Conservation (phyloP, 345 rosid genomes). For the Hibiscus mutabilis region DNA sequence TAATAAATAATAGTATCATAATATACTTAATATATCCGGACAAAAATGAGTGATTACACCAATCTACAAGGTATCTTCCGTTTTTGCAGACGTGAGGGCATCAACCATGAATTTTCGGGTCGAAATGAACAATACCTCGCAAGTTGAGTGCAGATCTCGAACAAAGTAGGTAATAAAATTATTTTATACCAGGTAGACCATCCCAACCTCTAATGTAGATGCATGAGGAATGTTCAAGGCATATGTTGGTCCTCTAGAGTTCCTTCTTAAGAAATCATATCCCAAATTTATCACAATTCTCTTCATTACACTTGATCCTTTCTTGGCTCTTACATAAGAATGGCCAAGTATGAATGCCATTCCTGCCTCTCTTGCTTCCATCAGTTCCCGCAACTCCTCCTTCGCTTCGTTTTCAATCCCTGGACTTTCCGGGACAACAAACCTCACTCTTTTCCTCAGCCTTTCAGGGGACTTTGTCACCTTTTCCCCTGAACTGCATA, state of each 20-base stretch:
- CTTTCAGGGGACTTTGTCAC: constrained; percentile 25
- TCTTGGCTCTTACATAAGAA: constrained; percentile 37
- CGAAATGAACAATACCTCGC: no score
- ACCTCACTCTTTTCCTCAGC: constrained; percentile 61
- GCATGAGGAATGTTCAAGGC: constrained; percentile 72
- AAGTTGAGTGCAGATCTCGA: neutral
- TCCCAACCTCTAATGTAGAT: constrained; percentile 89
- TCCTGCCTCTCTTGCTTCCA: constrained; percentile 82
- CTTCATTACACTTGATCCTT: constrained; percentile 79
- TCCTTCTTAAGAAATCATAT: constrained; percentile 85
- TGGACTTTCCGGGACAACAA: constrained; percentile 60
- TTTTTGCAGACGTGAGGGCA: no score
- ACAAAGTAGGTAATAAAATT: no score
- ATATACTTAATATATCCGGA: no score
- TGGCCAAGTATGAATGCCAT: constrained; percentile 50
- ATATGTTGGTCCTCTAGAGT: constrained; percentile 63
- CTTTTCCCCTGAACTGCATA: constrained; percentile 17
- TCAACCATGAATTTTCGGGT: no score
- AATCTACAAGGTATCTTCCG: no score
- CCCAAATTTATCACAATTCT: constrained; percentile 70
- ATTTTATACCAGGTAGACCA: constrained; percentile 64
- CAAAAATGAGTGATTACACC: no score
- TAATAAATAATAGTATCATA: no score
- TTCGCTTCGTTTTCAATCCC: constrained; percentile 31
- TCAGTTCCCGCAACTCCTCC: constrained; percentile 69